phyloP scores from a whole-genome alignment of 2,329 filamentous ascomycete species.

The Lecanicillium sp. region DNA sequence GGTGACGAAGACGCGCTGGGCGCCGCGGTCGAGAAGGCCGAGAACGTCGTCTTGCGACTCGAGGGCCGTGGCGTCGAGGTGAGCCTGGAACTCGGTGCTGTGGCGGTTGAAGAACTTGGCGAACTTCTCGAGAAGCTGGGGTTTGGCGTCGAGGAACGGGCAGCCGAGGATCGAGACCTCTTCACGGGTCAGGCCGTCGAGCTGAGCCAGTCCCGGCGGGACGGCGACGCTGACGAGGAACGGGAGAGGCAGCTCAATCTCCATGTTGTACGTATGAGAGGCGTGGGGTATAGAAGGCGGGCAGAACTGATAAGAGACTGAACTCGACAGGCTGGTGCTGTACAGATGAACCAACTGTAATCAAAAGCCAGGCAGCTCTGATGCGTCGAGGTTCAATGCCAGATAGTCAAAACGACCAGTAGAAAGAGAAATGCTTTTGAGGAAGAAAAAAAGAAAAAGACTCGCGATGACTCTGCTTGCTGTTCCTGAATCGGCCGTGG shows the following conservation, averaged over 20 bases:
- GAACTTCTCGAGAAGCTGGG: constrained; percentile 41
- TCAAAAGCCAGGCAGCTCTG: background rate
- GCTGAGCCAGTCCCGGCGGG: constrained; percentile 40
- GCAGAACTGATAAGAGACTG: constrained; percentile 4
- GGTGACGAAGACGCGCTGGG: constrained; percentile 75
- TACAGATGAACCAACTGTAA: no score
- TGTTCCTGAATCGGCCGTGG: constrained; percentile 22
- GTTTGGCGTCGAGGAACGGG: constrained; percentile 51
- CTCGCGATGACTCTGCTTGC: constrained; percentile 4
- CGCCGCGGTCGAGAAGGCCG: constrained; percentile 77
- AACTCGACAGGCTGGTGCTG: no score
- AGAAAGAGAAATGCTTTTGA: background rate
- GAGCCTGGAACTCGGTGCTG: constrained; percentile 53
- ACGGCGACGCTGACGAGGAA: constrained; percentile 55
- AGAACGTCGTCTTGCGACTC: constrained; percentile 66
- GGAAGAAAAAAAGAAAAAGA: constrained; percentile 2
- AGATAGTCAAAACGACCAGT: background rate
- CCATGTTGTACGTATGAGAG: constrained; percentile 41
- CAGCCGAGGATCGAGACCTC: constrained; percentile 55
- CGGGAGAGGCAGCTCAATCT: constrained; percentile 57
- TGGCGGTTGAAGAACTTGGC: constrained; percentile 43
- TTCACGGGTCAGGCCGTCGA: constrained; percentile 48
- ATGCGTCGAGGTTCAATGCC: background rate
- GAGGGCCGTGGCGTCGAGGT: constrained; percentile 70
- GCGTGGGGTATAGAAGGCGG: background rate